Percentiles rank a stretch among this genome's conserved stretches.
phyloP scores from a whole-genome alignment of 2,329 filamentous ascomycete species.

The Colletotrichum abscissum region DNA sequence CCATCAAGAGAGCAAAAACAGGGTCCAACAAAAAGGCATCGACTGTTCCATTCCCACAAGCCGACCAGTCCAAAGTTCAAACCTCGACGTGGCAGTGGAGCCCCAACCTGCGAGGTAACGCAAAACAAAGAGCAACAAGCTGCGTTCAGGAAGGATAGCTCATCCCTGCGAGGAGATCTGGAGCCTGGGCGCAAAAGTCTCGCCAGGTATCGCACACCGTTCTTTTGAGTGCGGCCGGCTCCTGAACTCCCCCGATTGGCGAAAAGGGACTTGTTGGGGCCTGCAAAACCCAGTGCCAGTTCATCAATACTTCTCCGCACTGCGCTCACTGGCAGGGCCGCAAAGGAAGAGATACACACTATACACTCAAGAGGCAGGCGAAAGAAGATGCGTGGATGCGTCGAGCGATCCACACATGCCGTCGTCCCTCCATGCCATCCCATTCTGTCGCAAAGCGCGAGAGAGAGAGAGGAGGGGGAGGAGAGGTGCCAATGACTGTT shows the following conservation, averaged over 20 bases:
- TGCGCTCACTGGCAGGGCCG: not conserved
- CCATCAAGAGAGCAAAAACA: not conserved
- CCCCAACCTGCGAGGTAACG: constrained; percentile 29
- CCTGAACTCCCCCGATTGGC: constrained; percentile 35
- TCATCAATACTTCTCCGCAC: constrained; percentile 25
- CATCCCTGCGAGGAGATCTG: constrained; percentile 28
- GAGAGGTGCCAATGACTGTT: constrained; percentile 1
- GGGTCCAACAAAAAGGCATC: constrained; percentile 13
- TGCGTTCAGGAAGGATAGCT: constrained; percentile 30
- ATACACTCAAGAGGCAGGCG: constrained; percentile 3
- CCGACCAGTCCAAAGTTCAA: not conserved
- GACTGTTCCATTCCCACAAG: constrained; percentile 4
- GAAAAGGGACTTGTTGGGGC: constrained; percentile 29
- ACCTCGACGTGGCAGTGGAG: constrained; percentile 35
- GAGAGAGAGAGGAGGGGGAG: not conserved
- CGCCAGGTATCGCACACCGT: constrained; percentile 35
- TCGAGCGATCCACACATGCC: constrained; percentile 22
- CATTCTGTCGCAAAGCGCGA: constrained; percentile 21
- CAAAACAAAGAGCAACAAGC: constrained; percentile 31
- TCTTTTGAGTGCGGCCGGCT: constrained; percentile 27
- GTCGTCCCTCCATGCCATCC: constrained; percentile 9
- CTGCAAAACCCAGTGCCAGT: constrained; percentile 31
- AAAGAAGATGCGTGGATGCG: not conserved
- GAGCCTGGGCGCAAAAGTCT: constrained; percentile 32
- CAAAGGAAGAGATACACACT: not conserved